Percentiles rank a stretch among this genome's conserved stretches.
Conservation (phyloP, 169 alveolate species). For the Pseudocohnilembus persalinus region DNA sequence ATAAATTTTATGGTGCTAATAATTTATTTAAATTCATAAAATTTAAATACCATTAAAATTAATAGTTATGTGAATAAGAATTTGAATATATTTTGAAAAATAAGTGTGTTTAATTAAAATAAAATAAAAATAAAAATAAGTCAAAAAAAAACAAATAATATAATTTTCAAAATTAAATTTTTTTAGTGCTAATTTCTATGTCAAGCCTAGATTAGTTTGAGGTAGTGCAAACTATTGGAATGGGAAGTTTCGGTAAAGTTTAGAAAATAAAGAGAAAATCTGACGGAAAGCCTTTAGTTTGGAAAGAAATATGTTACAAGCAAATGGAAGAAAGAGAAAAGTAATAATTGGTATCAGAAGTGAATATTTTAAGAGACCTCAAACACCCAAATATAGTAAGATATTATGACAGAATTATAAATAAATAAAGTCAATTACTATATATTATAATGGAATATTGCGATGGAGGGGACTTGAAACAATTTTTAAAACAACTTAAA, state of each 20-base stretch:
- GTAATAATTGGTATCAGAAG: conserved; percentile 95
- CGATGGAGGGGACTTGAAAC: conserved; percentile 93
- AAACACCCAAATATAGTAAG: conserved; percentile 94
- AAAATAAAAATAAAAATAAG: too few relatives aligned
- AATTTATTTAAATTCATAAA: too few relatives aligned
- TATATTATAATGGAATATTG: conserved; percentile 96
- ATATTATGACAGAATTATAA: conserved; percentile 93
- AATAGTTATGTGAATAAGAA: too few relatives aligned
- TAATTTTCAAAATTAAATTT: too few relatives aligned
- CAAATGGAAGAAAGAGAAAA: conserved; percentile 95
- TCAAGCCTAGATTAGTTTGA: conserved; percentile 79
- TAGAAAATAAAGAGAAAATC: conserved; percentile 75
- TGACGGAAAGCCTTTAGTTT: conserved; percentile 87
- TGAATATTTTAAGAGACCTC: conserved; percentile 94
- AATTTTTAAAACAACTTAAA: conserved; percentile 63
- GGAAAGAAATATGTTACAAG: conserved; percentile 95
- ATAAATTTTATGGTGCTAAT: too few relatives aligned
- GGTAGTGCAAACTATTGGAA: conserved; percentile 73
- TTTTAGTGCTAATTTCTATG: too few relatives aligned
- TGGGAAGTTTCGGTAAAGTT: conserved; percentile 88
- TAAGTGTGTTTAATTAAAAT: too few relatives aligned
- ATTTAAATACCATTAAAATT: too few relatives aligned
- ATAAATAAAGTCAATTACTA: conserved; percentile 88
- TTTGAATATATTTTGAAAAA: too few relatives aligned
- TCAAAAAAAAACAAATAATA: too few relatives aligned